Evolutionary conservation across 2,329 filamentous ascomycete species (phyloP), one percentile per base, ranked within the genome.

Genomic region (Geosmithia putterillii): DNA sequence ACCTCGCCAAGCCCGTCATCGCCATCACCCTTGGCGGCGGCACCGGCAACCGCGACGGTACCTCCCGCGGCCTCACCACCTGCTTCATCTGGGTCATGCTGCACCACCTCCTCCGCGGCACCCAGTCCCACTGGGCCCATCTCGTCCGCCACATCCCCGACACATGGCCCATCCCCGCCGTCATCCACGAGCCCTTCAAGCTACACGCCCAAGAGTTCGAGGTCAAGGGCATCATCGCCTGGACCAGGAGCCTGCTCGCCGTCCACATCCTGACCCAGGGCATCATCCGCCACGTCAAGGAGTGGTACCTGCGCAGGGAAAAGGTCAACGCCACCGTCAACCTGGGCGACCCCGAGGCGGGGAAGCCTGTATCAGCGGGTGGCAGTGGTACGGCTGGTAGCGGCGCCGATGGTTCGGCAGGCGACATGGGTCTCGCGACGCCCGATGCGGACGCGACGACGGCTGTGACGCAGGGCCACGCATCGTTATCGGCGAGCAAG

Each of bases 1-100:
- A 95, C 58, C 74, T 95, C 42, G 87, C 89, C 47, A 90, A 95
- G 62, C 86, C 90, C 46, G 87, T 95, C 57, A 94, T 95, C 56
- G 89, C 89, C 46, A 79, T 95, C 45, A 94, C 88, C 1, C 69
- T 95, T 10, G 89, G 89, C 48, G 89, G 88, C 47, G 87, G 87
- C 46, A 83, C 79, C 7, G 79, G 74, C 49, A 77, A 79, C 7
- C 23, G 42, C 51, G 76, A 81, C 47, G 79, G 81, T 42, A 79
- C 81, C 4, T 80, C 81, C 44, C 79, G 81, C 54, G 86, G 83
- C 55, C 77, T 86, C 40, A 70, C 84, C 42, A 75, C 82, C 36
- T 87, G 82, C 57, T 73, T 85, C 50, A 66, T 74, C 50, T 81
- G 86, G 60, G 80, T 89, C 38, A 52, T 75, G 38, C 57, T 71